Conservation (phyloP, 371 early-diverging fungal genomes). For the Syncephalastrum racemosum region DNA sequence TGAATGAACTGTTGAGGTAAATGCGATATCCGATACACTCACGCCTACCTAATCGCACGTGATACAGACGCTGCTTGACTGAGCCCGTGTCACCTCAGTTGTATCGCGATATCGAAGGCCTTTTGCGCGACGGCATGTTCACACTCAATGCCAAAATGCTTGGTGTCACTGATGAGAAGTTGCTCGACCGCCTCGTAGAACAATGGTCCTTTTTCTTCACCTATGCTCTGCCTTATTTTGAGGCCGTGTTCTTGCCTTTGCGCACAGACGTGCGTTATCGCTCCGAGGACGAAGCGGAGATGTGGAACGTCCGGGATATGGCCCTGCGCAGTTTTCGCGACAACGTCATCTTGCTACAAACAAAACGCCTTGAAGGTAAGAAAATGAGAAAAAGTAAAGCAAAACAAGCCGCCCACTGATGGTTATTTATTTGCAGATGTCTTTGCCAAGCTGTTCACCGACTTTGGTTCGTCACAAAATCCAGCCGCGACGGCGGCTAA, state of each 20-base stretch:
- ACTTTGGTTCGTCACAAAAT: constrained; percentile 68
- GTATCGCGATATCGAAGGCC: constrained; percentile 58
- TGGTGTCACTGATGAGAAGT: constrained; percentile 69
- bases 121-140: constrained; percentile 71
- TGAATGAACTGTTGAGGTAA: constrained; percentile 78
- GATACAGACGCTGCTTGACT: constrained; percentile 56
- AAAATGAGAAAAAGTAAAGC: not conserved
- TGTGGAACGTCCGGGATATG: constrained; percentile 66
- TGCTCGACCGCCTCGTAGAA: constrained; percentile 72
- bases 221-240: constrained; percentile 82
- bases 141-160: constrained; percentile 72
- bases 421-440: constrained; percentile 48
- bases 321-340: constrained; percentile 72
- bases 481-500: constrained; percentile 71
- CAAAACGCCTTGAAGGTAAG: constrained; percentile 69
- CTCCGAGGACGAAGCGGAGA: constrained; percentile 42
- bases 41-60: constrained; percentile 5
- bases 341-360: constrained; percentile 66
- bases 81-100: constrained; percentile 52
- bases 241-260: constrained; percentile 84
- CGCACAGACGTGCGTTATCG: constrained; percentile 51
- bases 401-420: not conserved
- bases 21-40: not conserved
- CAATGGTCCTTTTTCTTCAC: constrained; percentile 87
- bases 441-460: constrained; percentile 66